Evolutionary conservation across 164 flowering plant genomes (phyloP), one percentile per base, ranked within the genome.

Genomic region (Piper betle): DNA sequence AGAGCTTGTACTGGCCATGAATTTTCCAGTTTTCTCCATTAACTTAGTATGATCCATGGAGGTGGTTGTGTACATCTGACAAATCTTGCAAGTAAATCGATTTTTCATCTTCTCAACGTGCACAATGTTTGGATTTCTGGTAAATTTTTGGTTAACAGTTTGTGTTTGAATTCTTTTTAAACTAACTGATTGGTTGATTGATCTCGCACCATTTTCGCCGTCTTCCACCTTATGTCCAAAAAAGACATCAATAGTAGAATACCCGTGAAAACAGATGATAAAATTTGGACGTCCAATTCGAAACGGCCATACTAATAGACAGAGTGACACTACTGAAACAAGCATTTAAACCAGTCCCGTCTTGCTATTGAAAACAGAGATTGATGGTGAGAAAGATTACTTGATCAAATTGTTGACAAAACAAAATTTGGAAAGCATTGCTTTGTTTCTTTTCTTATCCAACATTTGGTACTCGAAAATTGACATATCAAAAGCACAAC

Each of bases 1-100:
- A 78, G 12, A 54, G 74, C 37, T 77, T 80, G 43, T 79, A 70
- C 56, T 80, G 81, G 52, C 87, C 86, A 11, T 71, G 43, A 61
- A 11, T 8, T 43, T 48, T 48, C 41, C 12, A 18, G 39, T 53
- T 54, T 40, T 7, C 39, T 54, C 37, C 50, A 8, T 46, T 10
- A 46, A 46, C 17, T 53, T 53, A 57, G 54, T 59, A 38, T 33
- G 58, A 25, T 5, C 58, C 25, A 13, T 9, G 40, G 40, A 58
- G 41, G 53, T 5, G 43, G 37, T 9, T 6, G 17, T 57, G 59
- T 37, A 33, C 19, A 57, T 57, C 37, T 57, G 19, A 6, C 25
- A n/a, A 6, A 20, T 57, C 39, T 6, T 20, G 16, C 13, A 13
- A 17, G 37, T 56, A n/a, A 16, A 16, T 4, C 55, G 17, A n/a